Conservation (phyloP, 2,329 filamentous ascomycete genomes). For the Leptographium radiaticola region DNA sequence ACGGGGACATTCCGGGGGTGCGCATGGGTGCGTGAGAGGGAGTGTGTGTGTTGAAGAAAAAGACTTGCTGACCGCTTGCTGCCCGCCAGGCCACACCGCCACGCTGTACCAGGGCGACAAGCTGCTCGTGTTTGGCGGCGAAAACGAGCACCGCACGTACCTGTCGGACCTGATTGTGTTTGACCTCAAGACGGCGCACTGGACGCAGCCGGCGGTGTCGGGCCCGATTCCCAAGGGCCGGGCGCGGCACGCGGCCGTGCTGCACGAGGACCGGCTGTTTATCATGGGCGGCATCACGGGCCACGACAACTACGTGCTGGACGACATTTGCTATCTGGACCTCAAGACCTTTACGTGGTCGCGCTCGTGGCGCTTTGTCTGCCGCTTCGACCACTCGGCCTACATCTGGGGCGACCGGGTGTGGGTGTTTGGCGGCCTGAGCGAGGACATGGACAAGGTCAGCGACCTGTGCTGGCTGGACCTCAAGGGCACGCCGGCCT, state of each 20-base stretch:
- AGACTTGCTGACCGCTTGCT: background rate
- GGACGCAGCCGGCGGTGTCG: conserved; percentile 81
- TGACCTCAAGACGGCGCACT: conserved; percentile 85
- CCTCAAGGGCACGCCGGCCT: conserved; percentile 77
- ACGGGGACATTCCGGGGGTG: conserved; percentile 92
- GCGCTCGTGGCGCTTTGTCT: conserved; percentile 86
- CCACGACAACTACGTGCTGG: conserved; percentile 79
- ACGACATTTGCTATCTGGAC: conserved; percentile 94
- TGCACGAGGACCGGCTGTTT: conserved; percentile 94
- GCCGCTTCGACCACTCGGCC: conserved; percentile 86
- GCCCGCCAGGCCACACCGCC: conserved; percentile 66
- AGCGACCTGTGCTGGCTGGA: conserved; percentile 97
- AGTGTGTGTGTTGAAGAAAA: background rate
- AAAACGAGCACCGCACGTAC: conserved; percentile 94
- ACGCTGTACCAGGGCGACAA: conserved; percentile 90
- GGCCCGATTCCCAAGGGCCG: conserved; percentile 80
- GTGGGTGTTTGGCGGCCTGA: conserved; percentile 93
- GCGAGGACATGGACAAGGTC: conserved; percentile 92
- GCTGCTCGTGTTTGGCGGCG: conserved; percentile 91
- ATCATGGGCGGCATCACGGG: conserved; percentile 93
- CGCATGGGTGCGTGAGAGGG: conserved; percentile 64
- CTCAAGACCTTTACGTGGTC: conserved; percentile 98
- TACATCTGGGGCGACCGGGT: conserved; percentile 87
- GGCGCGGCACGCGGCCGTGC: conserved; percentile 82
- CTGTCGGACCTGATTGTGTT: conserved; percentile 94